Base-by-base conservation (phyloP, 2,329 filamentous ascomycete genomes). In the Grosmannia serpens region DNA sequence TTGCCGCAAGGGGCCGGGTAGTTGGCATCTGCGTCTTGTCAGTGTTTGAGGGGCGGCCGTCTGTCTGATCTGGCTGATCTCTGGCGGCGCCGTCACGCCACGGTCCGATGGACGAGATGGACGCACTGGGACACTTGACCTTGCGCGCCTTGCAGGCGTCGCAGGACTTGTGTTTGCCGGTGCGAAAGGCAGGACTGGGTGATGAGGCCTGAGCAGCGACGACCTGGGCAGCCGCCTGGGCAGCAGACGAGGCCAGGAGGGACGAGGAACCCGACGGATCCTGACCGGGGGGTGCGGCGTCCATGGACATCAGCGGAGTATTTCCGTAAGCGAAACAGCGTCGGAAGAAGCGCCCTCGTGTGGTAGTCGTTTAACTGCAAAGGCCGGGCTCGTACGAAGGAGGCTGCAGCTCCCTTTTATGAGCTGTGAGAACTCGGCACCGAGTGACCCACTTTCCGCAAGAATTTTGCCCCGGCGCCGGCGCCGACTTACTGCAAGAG, bases 121-220 rank as follows among this genome's bases (percentile, higher is more conserved):
- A 62, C 65, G 56, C 65, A 73, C 72, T 68, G 24, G 67, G 66
- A 61, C 71, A 74, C 56, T 71, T 70, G 24, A 74, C 72, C 62
- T 74, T 74, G 47, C 72, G 70, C n/a, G 64, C 59, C 62, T 73
- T 73, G 64, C 72, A 74, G 47, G 67, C 64, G 62, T 74, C 70
- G 63, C 72, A 74, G 7, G 70, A 68, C 60, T 67, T 71, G 58
- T 65, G 65, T n/a, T 53, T 55, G 15, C 54, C 62, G 6, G 24
- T 46, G 44, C 59, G 46, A 29, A 61, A 59, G 33, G 31, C 31
- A 17, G 58, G 47, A 13, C 31, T 22, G 7, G 52, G 13, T 7
- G 31, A 29, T 5, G 50, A 33, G 20, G 26, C 24, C 22, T n/a
- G n/a, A n/a, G n/a, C n/a, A n/a, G n/a, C n/a, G 11, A 17, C 15